Conservation (phyloP, 257 asterid species). For the Salvia splendens region DNA sequence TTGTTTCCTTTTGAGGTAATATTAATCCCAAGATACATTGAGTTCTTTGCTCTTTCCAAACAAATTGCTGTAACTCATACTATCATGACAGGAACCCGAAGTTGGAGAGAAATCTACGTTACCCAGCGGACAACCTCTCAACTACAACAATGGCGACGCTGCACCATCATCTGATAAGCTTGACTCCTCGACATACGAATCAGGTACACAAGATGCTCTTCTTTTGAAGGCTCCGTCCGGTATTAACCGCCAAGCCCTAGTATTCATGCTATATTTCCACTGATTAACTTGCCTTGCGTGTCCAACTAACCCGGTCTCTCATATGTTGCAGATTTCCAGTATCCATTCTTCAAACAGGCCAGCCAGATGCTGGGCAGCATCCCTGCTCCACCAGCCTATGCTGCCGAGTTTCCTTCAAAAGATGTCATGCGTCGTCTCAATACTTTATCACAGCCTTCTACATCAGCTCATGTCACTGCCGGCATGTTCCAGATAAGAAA, state of each 20-base stretch:
- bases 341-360: conserved; percentile 69
- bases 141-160: conserved; percentile 26
- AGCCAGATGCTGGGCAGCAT: conserved; percentile 78
- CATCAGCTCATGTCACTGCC: conserved; percentile 64
- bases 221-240: neutral
- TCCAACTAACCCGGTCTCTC: conserved; percentile 15
- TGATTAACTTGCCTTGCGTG: neutral
- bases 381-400: conserved; percentile 89
- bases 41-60: conserved; percentile 6
- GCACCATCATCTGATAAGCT: conserved; percentile 47
- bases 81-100: conserved; percentile 45
- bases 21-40: neutral
- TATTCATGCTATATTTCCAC: neutral
- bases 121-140: conserved; percentile 37
- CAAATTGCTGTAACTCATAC: conserved; percentile 12
- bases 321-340: conserved; percentile 49
- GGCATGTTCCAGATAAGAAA: conserved; percentile 67
- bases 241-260: neutral
- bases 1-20: conserved; percentile 47
- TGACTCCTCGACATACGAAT: conserved; percentile 40
- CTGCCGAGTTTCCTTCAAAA: conserved; percentile 81
- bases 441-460: conserved; percentile 56
- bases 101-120: conserved; percentile 33
- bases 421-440: conserved; percentile 48
- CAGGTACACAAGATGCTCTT: conserved; percentile 45